These are phyloP conservation scores for Pochonia chlamydosporia DNA, from an alignment of 2,329 filamentous ascomycete species.

Conservation along the genomic window DNA sequence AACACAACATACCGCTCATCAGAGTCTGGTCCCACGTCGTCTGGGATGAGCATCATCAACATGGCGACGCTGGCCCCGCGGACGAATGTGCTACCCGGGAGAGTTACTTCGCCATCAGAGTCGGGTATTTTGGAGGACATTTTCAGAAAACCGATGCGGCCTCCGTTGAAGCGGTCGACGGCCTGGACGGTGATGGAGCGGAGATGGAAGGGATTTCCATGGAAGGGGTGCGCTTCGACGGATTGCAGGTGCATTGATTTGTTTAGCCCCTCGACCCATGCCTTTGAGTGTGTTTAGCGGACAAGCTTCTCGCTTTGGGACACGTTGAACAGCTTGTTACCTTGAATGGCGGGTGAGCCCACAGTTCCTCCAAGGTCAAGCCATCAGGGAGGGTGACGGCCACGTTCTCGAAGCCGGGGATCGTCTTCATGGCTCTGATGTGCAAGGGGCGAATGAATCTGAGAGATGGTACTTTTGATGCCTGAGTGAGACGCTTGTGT, in stretches of 20 bases:
- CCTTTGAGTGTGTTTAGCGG: slow-evolving; percentile 22
- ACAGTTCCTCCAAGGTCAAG: slow-evolving; percentile 34
- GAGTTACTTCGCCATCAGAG: slow-evolving; percentile 35
- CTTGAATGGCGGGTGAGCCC: slow-evolving; percentile 41
- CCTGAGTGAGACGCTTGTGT: not conserved
- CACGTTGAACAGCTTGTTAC: slow-evolving; percentile 19
- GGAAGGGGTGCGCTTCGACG: slow-evolving; percentile 43
- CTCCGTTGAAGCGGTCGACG: slow-evolving; percentile 43
- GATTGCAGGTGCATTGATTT: slow-evolving; percentile 41
- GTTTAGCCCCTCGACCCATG: slow-evolving; percentile 43
- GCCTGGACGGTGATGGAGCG: slow-evolving; percentile 46
- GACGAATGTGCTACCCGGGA: slow-evolving; percentile 51
- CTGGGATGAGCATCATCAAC: slow-evolving; percentile 50
- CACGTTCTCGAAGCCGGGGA: slow-evolving; percentile 18
- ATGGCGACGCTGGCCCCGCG: slow-evolving; percentile 57
- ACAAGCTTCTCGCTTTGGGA: not conserved
- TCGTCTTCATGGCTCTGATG: slow-evolving; percentile 6
- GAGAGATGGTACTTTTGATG: not conserved
- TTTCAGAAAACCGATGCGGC: slow-evolving; percentile 52
- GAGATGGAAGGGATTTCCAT: slow-evolving; percentile 46
- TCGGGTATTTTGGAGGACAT: slow-evolving; percentile 44
- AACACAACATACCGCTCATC: slow-evolving; percentile 51
- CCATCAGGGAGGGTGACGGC: slow-evolving; percentile 34
- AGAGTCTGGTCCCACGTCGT: slow-evolving; percentile 33
- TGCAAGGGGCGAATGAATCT: too few species aligned